Base-by-base conservation (phyloP, 345 rosid species). In the Linum lewisii region DNA sequence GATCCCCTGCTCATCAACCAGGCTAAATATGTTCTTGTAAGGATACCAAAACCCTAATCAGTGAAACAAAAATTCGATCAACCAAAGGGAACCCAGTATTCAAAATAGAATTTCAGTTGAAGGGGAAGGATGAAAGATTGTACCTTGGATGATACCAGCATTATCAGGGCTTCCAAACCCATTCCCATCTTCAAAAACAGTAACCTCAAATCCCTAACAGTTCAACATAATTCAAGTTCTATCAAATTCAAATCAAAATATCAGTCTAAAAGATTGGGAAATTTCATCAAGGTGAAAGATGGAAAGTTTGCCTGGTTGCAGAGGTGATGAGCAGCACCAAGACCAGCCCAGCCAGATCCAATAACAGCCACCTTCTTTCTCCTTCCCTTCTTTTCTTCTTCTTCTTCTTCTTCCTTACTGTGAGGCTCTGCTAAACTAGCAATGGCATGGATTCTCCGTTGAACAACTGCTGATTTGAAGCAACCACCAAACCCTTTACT, bases 281-380 rank as follows among this genome's bases (percentile, higher is more conserved):
- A 32, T 5, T 61, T 5, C 0, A 13, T 10, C 7, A 32, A 21
- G 38, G 19, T 24, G 23, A 26, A 5, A 20, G 54, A n/a, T 37
- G 6, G 9, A 10, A 71, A 11, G 11, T 42, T 42, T 42, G 47
- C 86, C 81, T 77, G 87, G 42, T 77, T 73, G 75, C 72, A 66
- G 14, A 81, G 87, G 60, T 82, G 86, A 57, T 80, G 69, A 57
- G 90, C 90, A 20, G 86, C 87, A 44, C 84, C 84, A 42, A 75
- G 85, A 29, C 84, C 82, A 22, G 82, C 75, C 87, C 88, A 83
- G 52, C 88, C 86, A n/a, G 80, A 79, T 37, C 93, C 88, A 65
- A 79, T 74, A 15, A 83, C 69, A 47, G 72, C 76, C 5, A 69
- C 75, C 59, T 79, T 79, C 74, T 77, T 81, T 52, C 52, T 72